phyloP scores from a whole-genome alignment of 2,329 filamentous ascomycete genomes.

The Diaporthe vaccinii region DNA sequence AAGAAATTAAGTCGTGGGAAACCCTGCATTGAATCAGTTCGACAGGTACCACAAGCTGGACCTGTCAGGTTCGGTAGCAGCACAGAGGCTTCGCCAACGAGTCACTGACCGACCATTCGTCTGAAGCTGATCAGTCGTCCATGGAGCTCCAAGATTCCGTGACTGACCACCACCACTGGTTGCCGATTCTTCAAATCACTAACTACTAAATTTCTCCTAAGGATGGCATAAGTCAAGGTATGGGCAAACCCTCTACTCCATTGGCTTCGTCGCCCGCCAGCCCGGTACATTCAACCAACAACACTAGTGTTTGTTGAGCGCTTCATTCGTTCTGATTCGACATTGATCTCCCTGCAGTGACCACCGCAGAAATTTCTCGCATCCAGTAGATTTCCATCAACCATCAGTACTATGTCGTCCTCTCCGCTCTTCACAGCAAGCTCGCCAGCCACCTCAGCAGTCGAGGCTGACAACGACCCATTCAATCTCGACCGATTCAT shows the following conservation, averaged over 20 bases:
- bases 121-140: not conserved
- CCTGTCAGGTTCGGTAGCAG: not conserved
- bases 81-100: not conserved
- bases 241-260: not conserved
- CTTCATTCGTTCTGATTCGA: not conserved
- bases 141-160: not conserved
- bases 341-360: fast-evolving
- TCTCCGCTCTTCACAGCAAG: not conserved
- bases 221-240: not conserved
- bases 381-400: not conserved
- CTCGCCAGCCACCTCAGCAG: not conserved
- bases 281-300: not conserved
- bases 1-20: not conserved
- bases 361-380: not conserved
- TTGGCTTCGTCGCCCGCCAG: not conserved
- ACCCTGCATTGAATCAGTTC: not conserved
- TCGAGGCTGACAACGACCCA: not conserved
- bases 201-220: not conserved
- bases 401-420: not conserved
- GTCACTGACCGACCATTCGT: not conserved
- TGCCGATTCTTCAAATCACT: not conserved
- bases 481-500: conserved; percentile 35
- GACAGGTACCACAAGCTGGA: not conserved
- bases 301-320: not conserved
- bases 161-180: not conserved